Evolutionary conservation across 192 early-diverging fungal species (phyloP).

Genomic region (Paraglomus occultum): DNA sequence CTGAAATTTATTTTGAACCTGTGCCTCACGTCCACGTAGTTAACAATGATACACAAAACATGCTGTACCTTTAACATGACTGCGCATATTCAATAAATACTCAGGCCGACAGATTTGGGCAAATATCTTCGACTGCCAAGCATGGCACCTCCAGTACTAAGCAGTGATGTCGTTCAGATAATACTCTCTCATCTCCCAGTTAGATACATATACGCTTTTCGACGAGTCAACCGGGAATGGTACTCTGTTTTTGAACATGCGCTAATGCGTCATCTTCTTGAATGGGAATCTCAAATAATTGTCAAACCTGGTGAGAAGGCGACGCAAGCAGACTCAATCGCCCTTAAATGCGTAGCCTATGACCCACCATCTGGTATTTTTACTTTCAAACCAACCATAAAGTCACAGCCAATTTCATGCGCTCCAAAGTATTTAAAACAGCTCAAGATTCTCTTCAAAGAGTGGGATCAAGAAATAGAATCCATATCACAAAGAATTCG

Average conservation of each 20-base stretch:
- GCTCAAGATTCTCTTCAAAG: conserved; percentile 13
- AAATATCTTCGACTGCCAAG: too few species aligned
- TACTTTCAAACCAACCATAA: conserved; percentile 3
- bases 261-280: conserved; percentile 4
- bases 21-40: too few species aligned
- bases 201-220: conserved; percentile 15
- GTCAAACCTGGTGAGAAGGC: background rate
- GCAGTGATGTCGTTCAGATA: too few species aligned
- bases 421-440: background rate
- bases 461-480: conserved; percentile 1
- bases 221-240: conserved; percentile 18
- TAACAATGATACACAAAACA: too few species aligned
- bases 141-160: too few species aligned
- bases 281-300: background rate
- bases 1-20: too few species aligned
- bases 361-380: conserved; percentile 2
- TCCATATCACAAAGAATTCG: background rate
- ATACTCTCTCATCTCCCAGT: conserved; percentile 6
- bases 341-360: conserved; percentile 9
- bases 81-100: too few species aligned
- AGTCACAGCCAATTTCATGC: background rate
- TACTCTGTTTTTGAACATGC: conserved; percentile 19
- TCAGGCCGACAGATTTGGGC: too few species aligned
- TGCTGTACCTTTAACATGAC: too few species aligned
- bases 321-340: background rate